Base-by-base conservation (phyloP, 2,329 filamentous ascomycete species). In the Ceratocystiopsis brevicomis region DNA sequence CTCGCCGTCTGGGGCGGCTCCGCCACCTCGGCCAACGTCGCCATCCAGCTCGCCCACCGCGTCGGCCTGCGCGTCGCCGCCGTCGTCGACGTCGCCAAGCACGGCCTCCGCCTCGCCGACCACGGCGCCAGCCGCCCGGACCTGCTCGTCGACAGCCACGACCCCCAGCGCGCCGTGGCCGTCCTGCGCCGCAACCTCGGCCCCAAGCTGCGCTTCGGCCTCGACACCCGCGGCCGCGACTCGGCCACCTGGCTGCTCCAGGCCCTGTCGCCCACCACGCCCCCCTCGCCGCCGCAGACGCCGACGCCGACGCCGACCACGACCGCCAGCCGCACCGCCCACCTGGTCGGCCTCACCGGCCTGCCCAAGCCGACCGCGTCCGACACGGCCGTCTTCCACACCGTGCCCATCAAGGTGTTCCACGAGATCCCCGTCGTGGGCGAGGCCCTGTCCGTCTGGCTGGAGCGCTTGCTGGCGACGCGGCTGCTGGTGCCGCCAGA, bases 1-100 rank as follows among this genome's bases (percentile, higher is more conserved):
- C 59, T 86, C 36, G 74, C 73, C 1, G 72, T 86, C 39, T 86
- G 81, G 80, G 81, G 81, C 45, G 81, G 66, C 2, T 83, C 78
- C 1, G 80, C 78, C 1, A 82, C 77, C 0, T 81, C 76, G 1
- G 81, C 78, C 0, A 70, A 76, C 48, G 63, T 81, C 8, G 65
- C 71, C 0, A 66, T 78, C 4, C 81, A 86, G 52, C 65, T 86
- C 1, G 79, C 80, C 0, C 73, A 76, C 37, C 61, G 81, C 0
- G 71, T 68, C 0, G 78, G 79, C 0, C 57, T 86, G 0, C 70
- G 65, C 25, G 76, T 82, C 1, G 70, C 80, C 21, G 69, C 71
- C 3, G 66, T 85, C 0, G 74, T 78, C 1, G 79, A 86, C 51
- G 67, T 70, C 5, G 75, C 71, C 2, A 75, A 75, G 45, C 78